Base-by-base conservation (phyloP, 176 grass and related monocot species). In the Carex littledalei region DNA sequence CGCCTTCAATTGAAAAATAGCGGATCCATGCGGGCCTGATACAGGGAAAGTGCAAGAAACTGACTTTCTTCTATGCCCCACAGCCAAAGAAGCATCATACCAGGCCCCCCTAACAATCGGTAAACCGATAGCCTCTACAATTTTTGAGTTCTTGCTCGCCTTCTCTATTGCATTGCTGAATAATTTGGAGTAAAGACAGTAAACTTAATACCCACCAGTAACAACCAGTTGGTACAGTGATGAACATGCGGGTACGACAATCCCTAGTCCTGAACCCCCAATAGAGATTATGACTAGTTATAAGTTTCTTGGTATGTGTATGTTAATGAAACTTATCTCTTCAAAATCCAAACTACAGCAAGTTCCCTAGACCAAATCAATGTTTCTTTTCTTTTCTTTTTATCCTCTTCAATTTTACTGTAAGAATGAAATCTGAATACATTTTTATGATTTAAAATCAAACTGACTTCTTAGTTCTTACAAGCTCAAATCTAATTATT, bases 31-130 rank as follows among this genome's bases (percentile, higher is more conserved):
- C 68, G 91, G 95, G 12, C 95, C 95, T 14, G 93, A 94, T 52
- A 92, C 89, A n/a, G 95, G 93, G 82, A 98, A 92, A 37, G 93
- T 90, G 84, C 93, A 94, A 12, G 93, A 93, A 63, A 98, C 91
- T 59, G 89, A 98, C 73, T 88, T 86, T 3, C 89, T 59, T 35
- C 69, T 90, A 81, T 93, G 93, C 15, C 93, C 89, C 60, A 94
- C 86, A 4, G 73, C 83, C 80, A 98, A 78, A 86, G 95, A 94
- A 55, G 91, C 63, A 58, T 98, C 91, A 31, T 98, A 94, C 95
- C 95, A 94, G 37, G 92, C 91, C 4, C 95, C 95, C 91, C 95
- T 93, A 26, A 81, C 67, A 78, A 98, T 89, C 14, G 95, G 95
- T 41, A 88, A 14, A 45, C 95, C 95, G 21, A 98, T 88, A 34